Evolutionary conservation across 495 filamentous ascomycete species (phyloP).

Genomic region (Penicillium riverlandense): DNA sequence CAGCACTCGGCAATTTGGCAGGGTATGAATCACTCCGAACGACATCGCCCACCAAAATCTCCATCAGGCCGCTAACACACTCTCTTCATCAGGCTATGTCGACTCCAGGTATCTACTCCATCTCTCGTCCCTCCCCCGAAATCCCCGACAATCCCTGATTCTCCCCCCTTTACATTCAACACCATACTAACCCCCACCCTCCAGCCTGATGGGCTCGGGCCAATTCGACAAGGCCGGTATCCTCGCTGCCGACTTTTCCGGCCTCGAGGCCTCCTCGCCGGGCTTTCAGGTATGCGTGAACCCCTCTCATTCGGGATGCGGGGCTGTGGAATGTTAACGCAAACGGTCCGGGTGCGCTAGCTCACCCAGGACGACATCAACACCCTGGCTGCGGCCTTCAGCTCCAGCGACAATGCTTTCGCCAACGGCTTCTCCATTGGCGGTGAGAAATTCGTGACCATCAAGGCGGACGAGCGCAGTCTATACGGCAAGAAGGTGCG

Average conservation of each 20-base stretch:
- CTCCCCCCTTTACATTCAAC: conserved; percentile 7
- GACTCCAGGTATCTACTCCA: conserved; percentile 51
- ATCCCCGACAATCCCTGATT: conserved; percentile 5
- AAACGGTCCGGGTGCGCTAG: conserved; percentile 12
- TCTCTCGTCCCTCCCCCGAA: not conserved
- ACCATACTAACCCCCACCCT: not conserved
- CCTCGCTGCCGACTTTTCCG: conserved; percentile 72
- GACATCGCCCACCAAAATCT: conserved; percentile 5
- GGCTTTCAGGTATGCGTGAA: conserved; percentile 60
- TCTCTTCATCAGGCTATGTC: conserved; percentile 48
- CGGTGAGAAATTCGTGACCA: conserved; percentile 64
- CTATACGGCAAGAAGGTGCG: conserved; percentile 81
- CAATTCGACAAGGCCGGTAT: conserved; percentile 87
- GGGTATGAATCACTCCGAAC: conserved; percentile 33
- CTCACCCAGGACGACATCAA: conserved; percentile 34
- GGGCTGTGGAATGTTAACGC: not conserved
- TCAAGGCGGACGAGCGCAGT: conserved; percentile 67
- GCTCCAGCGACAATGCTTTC: conserved; percentile 19
- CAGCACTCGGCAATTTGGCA: conserved; percentile 46
- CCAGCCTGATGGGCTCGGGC: conserved; percentile 73
- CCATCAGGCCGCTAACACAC: conserved; percentile 12
- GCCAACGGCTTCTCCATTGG: conserved; percentile 58
- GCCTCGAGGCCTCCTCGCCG: conserved; percentile 67
- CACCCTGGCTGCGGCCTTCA: conserved; percentile 26
- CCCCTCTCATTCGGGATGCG: conserved; percentile 3